Conservation (phyloP, 1,284 basidiomycete species). For the Fistulinella cinereoalba region DNA sequence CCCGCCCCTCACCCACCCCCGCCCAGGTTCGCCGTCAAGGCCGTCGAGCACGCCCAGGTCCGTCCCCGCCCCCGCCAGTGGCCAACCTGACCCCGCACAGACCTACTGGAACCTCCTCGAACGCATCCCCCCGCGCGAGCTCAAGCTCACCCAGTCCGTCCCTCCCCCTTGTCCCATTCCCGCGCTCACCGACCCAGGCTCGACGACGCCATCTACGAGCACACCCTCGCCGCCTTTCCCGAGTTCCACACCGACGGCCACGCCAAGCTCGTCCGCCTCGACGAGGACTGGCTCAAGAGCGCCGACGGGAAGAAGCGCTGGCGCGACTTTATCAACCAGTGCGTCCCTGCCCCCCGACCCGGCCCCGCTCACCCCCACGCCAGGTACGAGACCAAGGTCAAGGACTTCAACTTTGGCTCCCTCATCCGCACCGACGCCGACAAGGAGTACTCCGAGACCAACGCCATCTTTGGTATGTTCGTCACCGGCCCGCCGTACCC, state of each 20-base stretch:
- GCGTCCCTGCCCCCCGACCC: too few species aligned
- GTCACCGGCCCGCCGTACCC: background rate
- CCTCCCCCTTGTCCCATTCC: background rate
- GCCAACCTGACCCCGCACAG: constrained; percentile 41
- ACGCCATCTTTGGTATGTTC: constrained; percentile 85
- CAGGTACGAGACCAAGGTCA: constrained; percentile 82
- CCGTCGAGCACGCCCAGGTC: constrained; percentile 93
- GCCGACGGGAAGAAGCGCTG: constrained; percentile 87
- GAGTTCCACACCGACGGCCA: constrained; percentile 70
- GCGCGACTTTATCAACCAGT: constrained; percentile 88
- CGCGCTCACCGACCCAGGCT: constrained; percentile 46
- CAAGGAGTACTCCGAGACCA: constrained; percentile 87
- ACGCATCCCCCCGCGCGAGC: constrained; percentile 72
- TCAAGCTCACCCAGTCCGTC: constrained; percentile 79
- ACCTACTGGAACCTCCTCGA: constrained; percentile 96
- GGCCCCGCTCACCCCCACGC: background rate
- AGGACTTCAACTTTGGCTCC: constrained; percentile 97
- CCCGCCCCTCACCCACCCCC: too few species aligned
- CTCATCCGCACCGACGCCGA: constrained; percentile 82
- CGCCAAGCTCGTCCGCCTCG: constrained; percentile 68
- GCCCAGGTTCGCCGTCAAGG: constrained; percentile 88
- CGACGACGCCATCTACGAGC: constrained; percentile 90
- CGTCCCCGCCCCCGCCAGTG: constrained; percentile 18
- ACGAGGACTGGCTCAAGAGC: constrained; percentile 97
- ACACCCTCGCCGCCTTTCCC: constrained; percentile 79